Percentiles rank a stretch among this genome's conserved stretches.
Evolutionary conservation across 1,284 basidiomycete species (phyloP).

Genomic region (Austroboletus novae-zelandiae): DNA sequence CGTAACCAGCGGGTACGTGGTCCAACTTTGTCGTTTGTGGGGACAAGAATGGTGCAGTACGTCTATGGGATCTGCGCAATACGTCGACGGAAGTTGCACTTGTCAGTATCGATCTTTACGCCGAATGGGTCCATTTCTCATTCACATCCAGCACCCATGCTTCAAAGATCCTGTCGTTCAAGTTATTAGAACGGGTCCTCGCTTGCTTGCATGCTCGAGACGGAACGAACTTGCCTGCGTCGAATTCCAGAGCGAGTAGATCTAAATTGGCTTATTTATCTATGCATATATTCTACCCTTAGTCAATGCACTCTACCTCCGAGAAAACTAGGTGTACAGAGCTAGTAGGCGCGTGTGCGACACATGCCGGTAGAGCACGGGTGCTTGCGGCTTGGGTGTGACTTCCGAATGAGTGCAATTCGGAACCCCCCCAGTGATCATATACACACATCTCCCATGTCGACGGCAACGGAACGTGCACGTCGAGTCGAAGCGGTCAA

Average conservation of each 20-base stretch:
- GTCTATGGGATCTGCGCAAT: slow-evolving; percentile 50
- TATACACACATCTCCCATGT: slow-evolving; percentile 31
- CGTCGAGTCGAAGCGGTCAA: slow-evolving; percentile 52
- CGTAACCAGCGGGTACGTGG: slow-evolving; percentile 28
- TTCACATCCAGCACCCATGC: slow-evolving; percentile 30
- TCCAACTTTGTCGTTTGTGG: slow-evolving; percentile 43
- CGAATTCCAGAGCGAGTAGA: slow-evolving; percentile 7
- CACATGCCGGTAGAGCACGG: no score
- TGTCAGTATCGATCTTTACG: slow-evolving; percentile 23
- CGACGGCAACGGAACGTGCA: slow-evolving; percentile 35
- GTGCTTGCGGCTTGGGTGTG: no score
- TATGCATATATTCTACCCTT: not conserved
- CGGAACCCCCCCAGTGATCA: no score
- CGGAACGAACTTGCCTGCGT: slow-evolving; percentile 27
- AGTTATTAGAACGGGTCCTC: slow-evolving; percentile 32
- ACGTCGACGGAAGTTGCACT: slow-evolving; percentile 23
- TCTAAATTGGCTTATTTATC: not conserved
- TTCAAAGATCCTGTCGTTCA: slow-evolving; percentile 40
- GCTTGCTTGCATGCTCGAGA: slow-evolving; percentile 38
- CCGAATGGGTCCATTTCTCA: not conserved
- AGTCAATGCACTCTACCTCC: slow-evolving; percentile 1
- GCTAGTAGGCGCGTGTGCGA: not conserved
- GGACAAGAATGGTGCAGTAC: slow-evolving; percentile 41
- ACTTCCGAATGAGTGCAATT: slow-evolving; percentile 1
- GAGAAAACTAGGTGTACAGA: not conserved